These are phyloP conservation scores for Thinopyrum elongatum DNA, from an alignment of 176 grass and related monocot species.

Conservation along the genomic window DNA sequence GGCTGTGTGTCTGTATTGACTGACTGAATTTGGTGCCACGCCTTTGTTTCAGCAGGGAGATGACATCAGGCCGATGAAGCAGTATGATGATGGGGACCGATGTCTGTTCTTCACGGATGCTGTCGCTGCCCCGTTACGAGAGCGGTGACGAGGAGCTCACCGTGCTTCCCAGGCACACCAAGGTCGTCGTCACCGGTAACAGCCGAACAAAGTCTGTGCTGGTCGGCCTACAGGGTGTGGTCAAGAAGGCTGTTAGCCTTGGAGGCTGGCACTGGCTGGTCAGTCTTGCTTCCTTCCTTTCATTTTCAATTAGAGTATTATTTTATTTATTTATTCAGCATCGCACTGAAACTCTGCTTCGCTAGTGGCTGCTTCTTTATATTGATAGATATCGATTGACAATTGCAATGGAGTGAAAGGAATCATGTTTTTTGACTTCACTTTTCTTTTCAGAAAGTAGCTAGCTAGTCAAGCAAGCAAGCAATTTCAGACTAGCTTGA, in stretches of 20 bases:
- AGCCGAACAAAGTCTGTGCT: conserved; percentile 85
- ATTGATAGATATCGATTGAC: background rate
- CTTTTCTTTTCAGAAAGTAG: conserved; percentile 1
- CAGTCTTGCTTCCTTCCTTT: background rate
- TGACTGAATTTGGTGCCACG: conserved; percentile 8
- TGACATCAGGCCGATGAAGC: background rate
- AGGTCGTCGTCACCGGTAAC: conserved; percentile 85
- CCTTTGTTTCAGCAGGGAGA: background rate
- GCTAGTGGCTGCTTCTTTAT: background rate
- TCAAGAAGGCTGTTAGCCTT: conserved; percentile 87
- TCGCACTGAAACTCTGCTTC: conserved; percentile 22
- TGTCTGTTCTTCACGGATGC: conserved; percentile 43
- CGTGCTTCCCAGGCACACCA: conserved; percentile 69
- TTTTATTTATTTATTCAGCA: no score
- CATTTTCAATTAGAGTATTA: no score
- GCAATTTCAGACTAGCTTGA: background rate
- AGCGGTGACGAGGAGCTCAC: conserved; percentile 64
- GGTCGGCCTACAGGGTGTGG: conserved; percentile 78
- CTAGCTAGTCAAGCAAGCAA: background rate
- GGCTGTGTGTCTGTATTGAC: conserved; percentile 39
- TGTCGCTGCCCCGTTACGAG: conserved; percentile 48
- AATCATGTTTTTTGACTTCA: background rate
- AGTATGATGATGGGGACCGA: conserved; percentile 64
- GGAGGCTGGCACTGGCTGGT: conserved; percentile 96
- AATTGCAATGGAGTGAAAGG: background rate